A percentile compares a stretch with the other conserved stretches of the same genome.
These are phyloP conservation scores for Cichorium intybus DNA, from an alignment of 140 eudicot genomes.

Conservation along the genomic window DNA sequence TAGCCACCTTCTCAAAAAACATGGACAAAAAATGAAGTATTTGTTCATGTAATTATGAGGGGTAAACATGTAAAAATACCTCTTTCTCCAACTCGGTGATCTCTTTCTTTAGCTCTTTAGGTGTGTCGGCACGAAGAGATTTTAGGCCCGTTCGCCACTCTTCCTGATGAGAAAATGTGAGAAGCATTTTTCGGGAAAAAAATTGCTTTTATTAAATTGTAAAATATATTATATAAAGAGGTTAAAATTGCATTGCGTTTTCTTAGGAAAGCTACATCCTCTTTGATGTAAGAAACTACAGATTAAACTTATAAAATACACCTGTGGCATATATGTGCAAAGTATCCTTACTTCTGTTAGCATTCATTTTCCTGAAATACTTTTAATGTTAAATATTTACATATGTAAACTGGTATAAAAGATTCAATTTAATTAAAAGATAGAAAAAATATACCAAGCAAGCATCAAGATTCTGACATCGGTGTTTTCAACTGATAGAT, in stretches of 20 bases:
- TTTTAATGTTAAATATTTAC: not conserved
- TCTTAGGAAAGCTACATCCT: not conserved
- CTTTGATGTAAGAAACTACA: not conserved
- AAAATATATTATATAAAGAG: not conserved
- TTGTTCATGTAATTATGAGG: not conserved
- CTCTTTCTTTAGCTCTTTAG: conserved; percentile 50
- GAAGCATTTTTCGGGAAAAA: not conserved
- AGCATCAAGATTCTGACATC: conserved; percentile 84
- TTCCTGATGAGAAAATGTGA: conserved; percentile 42
- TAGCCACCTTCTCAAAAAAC: conserved; percentile 47
- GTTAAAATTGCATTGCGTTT: not conserved
- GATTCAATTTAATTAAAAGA: not conserved
- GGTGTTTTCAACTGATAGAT: conserved; percentile 60
- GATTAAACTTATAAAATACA: conserved; percentile 19
- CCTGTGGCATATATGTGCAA: conserved; percentile 62
- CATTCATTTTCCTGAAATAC: conserved; percentile 75
- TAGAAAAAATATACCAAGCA: conserved; percentile 60
- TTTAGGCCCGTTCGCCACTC: conserved; percentile 76
- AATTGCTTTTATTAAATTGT: not conserved
- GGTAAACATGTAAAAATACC: conserved; percentile 34
- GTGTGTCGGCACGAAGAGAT: conserved; percentile 54
- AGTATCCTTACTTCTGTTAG: conserved; percentile 87
- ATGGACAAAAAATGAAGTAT: not conserved
- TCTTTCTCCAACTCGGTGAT: conserved; percentile 63
- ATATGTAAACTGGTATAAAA: not conserved